Percentiles rank a stretch among this genome's conserved stretches.
These are phyloP conservation scores for Lipomyces sp. DNA, from an alignment of 805 yeast species.

Conservation along the genomic window DNA sequence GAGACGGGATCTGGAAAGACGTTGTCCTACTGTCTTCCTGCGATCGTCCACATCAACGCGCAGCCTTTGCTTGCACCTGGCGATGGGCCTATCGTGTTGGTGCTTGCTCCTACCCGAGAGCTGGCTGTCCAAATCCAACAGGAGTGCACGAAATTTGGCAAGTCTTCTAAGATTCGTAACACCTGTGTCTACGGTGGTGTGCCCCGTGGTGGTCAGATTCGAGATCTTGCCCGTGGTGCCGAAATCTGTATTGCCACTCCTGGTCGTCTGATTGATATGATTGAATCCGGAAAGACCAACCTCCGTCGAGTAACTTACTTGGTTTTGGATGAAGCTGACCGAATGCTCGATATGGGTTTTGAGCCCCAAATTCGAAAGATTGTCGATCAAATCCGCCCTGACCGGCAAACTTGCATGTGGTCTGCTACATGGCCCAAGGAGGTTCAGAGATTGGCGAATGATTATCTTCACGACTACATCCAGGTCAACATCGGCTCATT, in stretches of 20 bases:
- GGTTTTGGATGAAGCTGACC: slow-evolving; percentile 98
- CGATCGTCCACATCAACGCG: slow-evolving; percentile 91
- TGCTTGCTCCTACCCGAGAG: slow-evolving; percentile 98
- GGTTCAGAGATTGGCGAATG: slow-evolving; percentile 88
- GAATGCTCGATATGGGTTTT: slow-evolving; percentile 99
- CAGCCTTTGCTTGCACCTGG: slow-evolving; percentile 91
- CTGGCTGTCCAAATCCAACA: slow-evolving; percentile 95
- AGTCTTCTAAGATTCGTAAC: slow-evolving; percentile 88
- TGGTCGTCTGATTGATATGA: slow-evolving; percentile 97
- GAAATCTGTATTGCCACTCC: slow-evolving; percentile 98
- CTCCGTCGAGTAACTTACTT: slow-evolving; percentile 93
- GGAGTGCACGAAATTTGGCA: slow-evolving; percentile 94
- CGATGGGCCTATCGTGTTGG: slow-evolving; percentile 95
- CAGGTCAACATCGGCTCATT: slow-evolving; percentile 93
- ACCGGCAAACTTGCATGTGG: slow-evolving; percentile 99
- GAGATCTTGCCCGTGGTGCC: slow-evolving; percentile 92
- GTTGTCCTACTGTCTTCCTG: slow-evolving; percentile 92
- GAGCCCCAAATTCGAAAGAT: slow-evolving; percentile 99
- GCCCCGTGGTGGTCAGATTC: slow-evolving; percentile 94
- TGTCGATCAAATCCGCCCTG: slow-evolving; percentile 93
- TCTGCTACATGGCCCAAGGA: slow-evolving; percentile 99
- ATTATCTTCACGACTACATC: slow-evolving; percentile 86
- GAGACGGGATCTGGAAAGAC: slow-evolving; percentile 99
- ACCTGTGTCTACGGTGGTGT: slow-evolving; percentile 92
- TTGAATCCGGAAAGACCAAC: slow-evolving; percentile 92